phyloP scores from a whole-genome alignment of 2,329 filamentous ascomycete species.

The Alternaria infectoria region DNA sequence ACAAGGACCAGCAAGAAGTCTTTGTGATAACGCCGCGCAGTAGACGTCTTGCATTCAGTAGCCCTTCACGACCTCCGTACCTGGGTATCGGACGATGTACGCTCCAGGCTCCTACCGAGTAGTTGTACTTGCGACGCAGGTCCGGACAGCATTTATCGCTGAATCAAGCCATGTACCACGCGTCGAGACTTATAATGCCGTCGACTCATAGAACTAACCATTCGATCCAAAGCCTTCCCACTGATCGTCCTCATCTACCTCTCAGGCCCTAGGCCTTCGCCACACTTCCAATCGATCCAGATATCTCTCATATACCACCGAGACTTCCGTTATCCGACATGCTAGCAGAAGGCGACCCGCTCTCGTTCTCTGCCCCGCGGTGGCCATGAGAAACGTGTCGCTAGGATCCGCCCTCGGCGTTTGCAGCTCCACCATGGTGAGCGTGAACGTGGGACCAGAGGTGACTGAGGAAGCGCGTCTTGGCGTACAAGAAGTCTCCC shows the following conservation, averaged over 20 bases:
- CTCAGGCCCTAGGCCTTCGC: not conserved
- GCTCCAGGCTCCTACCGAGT: not conserved
- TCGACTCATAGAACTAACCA: not conserved
- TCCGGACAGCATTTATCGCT: not conserved
- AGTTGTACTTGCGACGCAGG: not conserved
- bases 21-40: not conserved
- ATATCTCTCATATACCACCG: not conserved
- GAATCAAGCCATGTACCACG: not conserved
- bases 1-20: not conserved
- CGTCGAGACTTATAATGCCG: not conserved
- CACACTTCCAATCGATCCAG: not conserved
- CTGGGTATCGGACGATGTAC: not conserved
- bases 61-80: not conserved
- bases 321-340: not conserved
- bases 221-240: not conserved
- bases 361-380: not conserved
- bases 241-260: not conserved
- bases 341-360: not conserved
- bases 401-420: not conserved
- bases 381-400: not conserved
- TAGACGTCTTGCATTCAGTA: not conserved
- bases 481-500: not conserved
- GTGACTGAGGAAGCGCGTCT: not conserved
- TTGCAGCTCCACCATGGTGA: not conserved
- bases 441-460: not conserved